These are phyloP conservation scores for Pestalotiopsis sp. DNA, from an alignment of 2,329 filamentous ascomycete species.

Conservation along the genomic window DNA sequence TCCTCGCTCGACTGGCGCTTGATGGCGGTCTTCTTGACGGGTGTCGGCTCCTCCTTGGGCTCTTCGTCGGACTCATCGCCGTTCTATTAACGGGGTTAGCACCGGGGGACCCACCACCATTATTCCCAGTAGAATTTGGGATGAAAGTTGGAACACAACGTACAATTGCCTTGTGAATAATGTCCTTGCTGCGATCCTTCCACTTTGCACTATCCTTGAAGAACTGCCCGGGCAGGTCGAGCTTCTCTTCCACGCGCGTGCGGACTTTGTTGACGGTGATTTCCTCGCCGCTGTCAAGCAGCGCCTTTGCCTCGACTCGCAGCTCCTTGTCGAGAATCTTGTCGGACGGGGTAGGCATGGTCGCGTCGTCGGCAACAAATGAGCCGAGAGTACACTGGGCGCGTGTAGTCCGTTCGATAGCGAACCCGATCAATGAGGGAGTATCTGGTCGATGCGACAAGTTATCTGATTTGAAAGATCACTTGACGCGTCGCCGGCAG, in stretches of 20 bases:
- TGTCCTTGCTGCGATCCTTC: slow-evolving; percentile 59
- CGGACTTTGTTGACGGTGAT: slow-evolving; percentile 62
- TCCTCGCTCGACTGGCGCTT: slow-evolving; percentile 35
- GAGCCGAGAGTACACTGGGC: neutral
- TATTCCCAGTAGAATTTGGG: neutral
- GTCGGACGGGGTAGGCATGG: slow-evolving; percentile 35
- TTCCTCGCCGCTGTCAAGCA: slow-evolving; percentile 46
- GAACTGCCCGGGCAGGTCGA: slow-evolving; percentile 52
- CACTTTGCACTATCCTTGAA: slow-evolving; percentile 47
- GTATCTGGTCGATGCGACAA: no score
- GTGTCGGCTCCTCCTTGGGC: slow-evolving; percentile 11
- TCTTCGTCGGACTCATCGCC: slow-evolving; percentile 13
- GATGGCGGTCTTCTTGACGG: slow-evolving; percentile 25
- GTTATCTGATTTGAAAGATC: neutral
- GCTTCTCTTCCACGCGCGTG: slow-evolving; percentile 49
- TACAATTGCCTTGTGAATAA: slow-evolving; percentile 60
- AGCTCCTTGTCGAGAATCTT: slow-evolving; percentile 48
- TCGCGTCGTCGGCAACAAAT: neutral
- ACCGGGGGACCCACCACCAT: neutral
- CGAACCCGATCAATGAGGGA: neutral
- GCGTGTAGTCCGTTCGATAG: neutral
- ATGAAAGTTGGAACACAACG: neutral
- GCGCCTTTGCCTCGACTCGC: slow-evolving; percentile 44
- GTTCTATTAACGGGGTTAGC: neutral
- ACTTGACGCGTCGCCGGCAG: neutral